A percentile compares a stretch with the other conserved stretches of the same genome.
These are phyloP conservation scores for Stephania cephalantha DNA, from an alignment of 164 flowering plant species.

Conservation along the genomic window DNA sequence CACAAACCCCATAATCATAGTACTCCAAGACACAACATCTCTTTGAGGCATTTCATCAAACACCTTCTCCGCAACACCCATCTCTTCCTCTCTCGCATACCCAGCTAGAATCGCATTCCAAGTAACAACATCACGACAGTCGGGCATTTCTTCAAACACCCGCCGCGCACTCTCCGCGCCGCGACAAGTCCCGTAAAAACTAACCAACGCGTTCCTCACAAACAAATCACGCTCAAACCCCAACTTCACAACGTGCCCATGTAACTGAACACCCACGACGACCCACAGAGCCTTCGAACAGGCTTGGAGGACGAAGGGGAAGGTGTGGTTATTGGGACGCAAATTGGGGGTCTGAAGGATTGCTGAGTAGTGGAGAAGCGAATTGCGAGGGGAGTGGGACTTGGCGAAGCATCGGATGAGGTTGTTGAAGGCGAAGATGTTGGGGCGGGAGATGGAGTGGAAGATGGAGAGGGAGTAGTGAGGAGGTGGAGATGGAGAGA, in stretches of 20 bases:
- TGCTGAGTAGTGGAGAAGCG: constrained; percentile 19
- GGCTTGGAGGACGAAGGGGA: constrained; percentile 43
- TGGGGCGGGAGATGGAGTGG: constrained; percentile 15
- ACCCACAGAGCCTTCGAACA: constrained; percentile 29
- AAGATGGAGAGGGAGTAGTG: constrained; percentile 22
- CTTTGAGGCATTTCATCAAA: constrained; percentile 43
- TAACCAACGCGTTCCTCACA: constrained; percentile 38
- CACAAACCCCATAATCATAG: constrained; percentile 39
- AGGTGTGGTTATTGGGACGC: constrained; percentile 37
- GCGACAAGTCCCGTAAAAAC: constrained; percentile 31
- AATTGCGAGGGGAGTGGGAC: constrained; percentile 15
- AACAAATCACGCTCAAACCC: constrained; percentile 34
- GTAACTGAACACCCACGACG: constrained; percentile 35
- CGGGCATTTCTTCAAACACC: constrained; percentile 36
- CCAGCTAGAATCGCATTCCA: constrained; percentile 45
- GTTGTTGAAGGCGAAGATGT: constrained; percentile 33
- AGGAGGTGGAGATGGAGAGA: constrained; percentile 21
- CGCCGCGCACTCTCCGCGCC: constrained; percentile 17
- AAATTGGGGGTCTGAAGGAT: constrained; percentile 2
- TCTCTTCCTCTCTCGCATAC: constrained; percentile 29
- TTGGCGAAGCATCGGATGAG: constrained; percentile 23
- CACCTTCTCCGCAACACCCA: constrained; percentile 26
- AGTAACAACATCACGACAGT: constrained; percentile 36
- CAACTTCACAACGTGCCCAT: constrained; percentile 28
- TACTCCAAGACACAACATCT: constrained; percentile 48